These are phyloP conservation scores for Phalaenopsis aphrodite DNA, from an alignment of 106 monocot genomes.

Conservation along the genomic window DNA sequence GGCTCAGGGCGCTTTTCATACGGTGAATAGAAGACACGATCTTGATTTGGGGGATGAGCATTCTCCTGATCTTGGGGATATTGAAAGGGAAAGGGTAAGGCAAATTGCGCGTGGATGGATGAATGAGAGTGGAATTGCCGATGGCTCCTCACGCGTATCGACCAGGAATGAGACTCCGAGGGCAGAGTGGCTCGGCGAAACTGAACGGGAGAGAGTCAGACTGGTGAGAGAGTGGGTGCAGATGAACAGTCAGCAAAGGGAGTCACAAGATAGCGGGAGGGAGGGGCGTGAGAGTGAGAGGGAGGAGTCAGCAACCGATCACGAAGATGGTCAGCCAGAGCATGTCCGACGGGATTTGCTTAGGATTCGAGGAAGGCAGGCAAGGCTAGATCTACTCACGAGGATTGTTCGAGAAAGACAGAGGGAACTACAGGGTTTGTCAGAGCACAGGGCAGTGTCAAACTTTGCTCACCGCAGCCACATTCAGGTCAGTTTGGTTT, in stretches of 20 bases:
- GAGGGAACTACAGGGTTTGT: slow-evolving; percentile 79
- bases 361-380: slow-evolving; percentile 75
- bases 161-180: slow-evolving; percentile 35
- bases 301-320: slow-evolving; percentile 18
- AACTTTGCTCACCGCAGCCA: slow-evolving; percentile 72
- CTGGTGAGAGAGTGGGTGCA: slow-evolving; percentile 82
- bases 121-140: slow-evolving; percentile 21
- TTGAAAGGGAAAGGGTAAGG: slow-evolving; percentile 71
- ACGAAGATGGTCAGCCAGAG: slow-evolving; percentile 33
- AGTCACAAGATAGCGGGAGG: slow-evolving; percentile 21
- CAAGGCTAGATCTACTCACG: slow-evolving; percentile 65
- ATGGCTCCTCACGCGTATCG: slow-evolving; percentile 17
- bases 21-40: slow-evolving; percentile 1
- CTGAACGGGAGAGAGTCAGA: slow-evolving; percentile 80
- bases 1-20: slow-evolving; percentile 29
- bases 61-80: slow-evolving; percentile 49
- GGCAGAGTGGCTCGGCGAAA: slow-evolving; percentile 84
- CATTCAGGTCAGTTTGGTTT: slow-evolving; percentile 67
- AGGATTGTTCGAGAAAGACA: slow-evolving; percentile 72
- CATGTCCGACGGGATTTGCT: slow-evolving; percentile 34
- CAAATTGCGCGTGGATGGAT: slow-evolving; percentile 67
- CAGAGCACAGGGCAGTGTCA: slow-evolving; percentile 79
- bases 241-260: slow-evolving; percentile 63
- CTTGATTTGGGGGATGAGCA: slow-evolving; percentile 48
- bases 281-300: slow-evolving; percentile 17